Evolutionary conservation across 805 yeast genomes (phyloP).

Genomic region (Saccharomycopsis lassenensis): DNA sequence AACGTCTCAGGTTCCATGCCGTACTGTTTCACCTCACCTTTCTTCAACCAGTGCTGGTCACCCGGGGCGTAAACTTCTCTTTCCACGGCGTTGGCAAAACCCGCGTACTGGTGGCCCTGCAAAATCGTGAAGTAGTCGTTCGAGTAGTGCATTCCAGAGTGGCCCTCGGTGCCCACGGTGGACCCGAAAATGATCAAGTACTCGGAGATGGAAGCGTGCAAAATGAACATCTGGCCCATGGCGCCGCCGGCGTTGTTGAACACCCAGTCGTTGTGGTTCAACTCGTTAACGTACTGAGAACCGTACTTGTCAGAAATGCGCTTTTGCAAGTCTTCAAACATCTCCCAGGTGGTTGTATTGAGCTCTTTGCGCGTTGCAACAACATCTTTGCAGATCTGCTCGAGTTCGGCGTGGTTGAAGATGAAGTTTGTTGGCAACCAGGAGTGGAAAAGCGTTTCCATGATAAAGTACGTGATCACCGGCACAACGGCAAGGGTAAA

Average conservation of each 20-base stretch:
- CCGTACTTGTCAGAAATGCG: slow-evolving; percentile 59
- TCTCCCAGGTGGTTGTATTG: slow-evolving; percentile 47
- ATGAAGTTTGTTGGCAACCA: slow-evolving; percentile 65
- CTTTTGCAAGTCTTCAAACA: slow-evolving; percentile 52
- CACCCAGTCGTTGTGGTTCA: slow-evolving; percentile 79
- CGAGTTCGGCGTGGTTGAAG: slow-evolving; percentile 58
- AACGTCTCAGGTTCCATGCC: slow-evolving; percentile 71
- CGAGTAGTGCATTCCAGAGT: slow-evolving; percentile 92
- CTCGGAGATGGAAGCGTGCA: slow-evolving; percentile 91
- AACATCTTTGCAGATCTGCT: slow-evolving; percentile 44
- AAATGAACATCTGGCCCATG: slow-evolving; percentile 90
- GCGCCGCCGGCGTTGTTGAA: slow-evolving; percentile 98
- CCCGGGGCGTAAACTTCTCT: slow-evolving; percentile 82
- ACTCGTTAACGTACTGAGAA: slow-evolving; percentile 54
- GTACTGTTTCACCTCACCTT: slow-evolving; percentile 76
- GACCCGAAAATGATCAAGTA: slow-evolving; percentile 90
- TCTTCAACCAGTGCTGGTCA: slow-evolving; percentile 65
- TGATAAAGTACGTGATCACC: slow-evolving; percentile 24
- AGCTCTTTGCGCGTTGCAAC: slow-evolving; percentile 42
- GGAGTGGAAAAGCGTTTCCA: slow-evolving; percentile 35
- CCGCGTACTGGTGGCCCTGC: slow-evolving; percentile 68
- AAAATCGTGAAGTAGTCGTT: slow-evolving; percentile 93
- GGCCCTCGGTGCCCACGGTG: slow-evolving; percentile 93
- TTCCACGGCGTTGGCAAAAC: slow-evolving; percentile 46
- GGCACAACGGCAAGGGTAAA: slow-evolving; percentile 21